Evolutionary conservation across 2,329 filamentous ascomycete species (phyloP).

Genomic region (Neofusicoccum umdonicola): DNA sequence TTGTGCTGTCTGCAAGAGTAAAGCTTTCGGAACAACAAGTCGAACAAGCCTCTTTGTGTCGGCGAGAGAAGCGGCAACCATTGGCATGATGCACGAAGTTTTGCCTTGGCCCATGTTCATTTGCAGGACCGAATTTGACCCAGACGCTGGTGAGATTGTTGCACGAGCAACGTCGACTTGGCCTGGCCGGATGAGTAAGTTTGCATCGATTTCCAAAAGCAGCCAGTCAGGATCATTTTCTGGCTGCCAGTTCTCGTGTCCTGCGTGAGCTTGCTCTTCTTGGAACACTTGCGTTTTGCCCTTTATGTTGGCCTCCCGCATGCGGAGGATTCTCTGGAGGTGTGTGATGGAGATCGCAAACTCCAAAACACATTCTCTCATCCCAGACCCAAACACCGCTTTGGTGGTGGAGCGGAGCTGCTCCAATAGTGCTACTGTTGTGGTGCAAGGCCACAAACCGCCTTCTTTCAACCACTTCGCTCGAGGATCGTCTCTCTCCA

Average conservation of each 20-base stretch:
- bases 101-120: constrained; percentile 68
- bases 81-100: constrained; percentile 66
- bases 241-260: constrained; percentile 58
- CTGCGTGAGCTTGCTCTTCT: constrained; percentile 48
- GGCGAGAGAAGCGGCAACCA: constrained; percentile 51
- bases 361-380: constrained; percentile 42
- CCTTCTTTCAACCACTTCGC: constrained; percentile 26
- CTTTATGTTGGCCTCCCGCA: constrained; percentile 35
- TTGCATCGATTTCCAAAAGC: constrained; percentile 63
- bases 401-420: constrained; percentile 43
- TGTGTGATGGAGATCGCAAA: constrained; percentile 47
- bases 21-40: constrained; percentile 56
- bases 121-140: constrained; percentile 60
- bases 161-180: constrained; percentile 63
- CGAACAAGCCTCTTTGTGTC: constrained; percentile 48
- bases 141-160: constrained; percentile 55
- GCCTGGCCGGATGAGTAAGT: constrained; percentile 60
- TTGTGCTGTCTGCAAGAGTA: constrained; percentile 58
- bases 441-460: constrained; percentile 6
- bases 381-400: constrained; percentile 30
- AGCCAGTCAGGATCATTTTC: constrained; percentile 60
- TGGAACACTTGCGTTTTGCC: constrained; percentile 25
- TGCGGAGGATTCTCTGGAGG: constrained; percentile 47
- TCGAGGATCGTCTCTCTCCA: constrained; percentile 5
- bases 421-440: constrained; percentile 40